Evolutionary conservation across 768 basidiomycete species (phyloP).

Genomic region (Pleurotus salmoneostramineus): DNA sequence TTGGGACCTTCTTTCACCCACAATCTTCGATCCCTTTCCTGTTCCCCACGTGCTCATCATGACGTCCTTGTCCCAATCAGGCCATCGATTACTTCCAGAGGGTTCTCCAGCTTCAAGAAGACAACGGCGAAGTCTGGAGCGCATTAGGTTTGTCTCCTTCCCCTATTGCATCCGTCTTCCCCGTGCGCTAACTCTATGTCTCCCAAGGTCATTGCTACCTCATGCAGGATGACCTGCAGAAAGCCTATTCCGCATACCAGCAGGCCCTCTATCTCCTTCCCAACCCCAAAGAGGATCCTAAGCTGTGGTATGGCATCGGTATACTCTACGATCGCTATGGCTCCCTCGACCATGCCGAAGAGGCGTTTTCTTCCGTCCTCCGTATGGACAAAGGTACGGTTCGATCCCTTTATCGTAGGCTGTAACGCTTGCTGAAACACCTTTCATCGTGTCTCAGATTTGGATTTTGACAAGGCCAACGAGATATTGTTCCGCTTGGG

Average conservation of each 20-base stretch:
- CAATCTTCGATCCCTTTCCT: conserved; percentile 21
- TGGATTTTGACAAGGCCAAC: conserved; percentile 97
- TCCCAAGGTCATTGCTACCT: conserved; percentile 87
- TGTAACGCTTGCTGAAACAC: conserved; percentile 10
- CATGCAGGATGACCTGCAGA: conserved; percentile 99
- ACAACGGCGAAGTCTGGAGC: conserved; percentile 99
- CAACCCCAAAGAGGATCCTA: conserved; percentile 97
- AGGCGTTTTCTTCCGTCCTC: conserved; percentile 94
- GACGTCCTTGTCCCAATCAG: conserved; percentile 43
- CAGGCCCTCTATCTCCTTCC: conserved; percentile 95
- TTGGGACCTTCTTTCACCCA: not conserved
- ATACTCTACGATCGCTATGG: conserved; percentile 99
- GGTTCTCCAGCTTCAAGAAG: conserved; percentile 84
- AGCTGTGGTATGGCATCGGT: conserved; percentile 99
- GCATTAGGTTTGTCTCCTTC: conserved; percentile 65
- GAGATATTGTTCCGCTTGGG: conserved; percentile 98
- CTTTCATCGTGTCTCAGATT: conserved; percentile 29
- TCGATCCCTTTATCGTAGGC: conserved; percentile 22
- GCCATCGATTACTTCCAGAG: conserved; percentile 97
- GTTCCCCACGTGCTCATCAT: conserved; percentile 23
- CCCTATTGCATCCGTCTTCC: conserved; percentile 14
- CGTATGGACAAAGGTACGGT: conserved; percentile 89
- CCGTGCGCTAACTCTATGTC: conserved; percentile 8
- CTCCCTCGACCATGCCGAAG: conserved; percentile 97
- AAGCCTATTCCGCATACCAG: conserved; percentile 97